A percentile compares a stretch with the other conserved stretches of the same genome.
Evolutionary conservation across 345 rosid genomes (phyloP).

Genomic region (Arabis hirsuta): DNA sequence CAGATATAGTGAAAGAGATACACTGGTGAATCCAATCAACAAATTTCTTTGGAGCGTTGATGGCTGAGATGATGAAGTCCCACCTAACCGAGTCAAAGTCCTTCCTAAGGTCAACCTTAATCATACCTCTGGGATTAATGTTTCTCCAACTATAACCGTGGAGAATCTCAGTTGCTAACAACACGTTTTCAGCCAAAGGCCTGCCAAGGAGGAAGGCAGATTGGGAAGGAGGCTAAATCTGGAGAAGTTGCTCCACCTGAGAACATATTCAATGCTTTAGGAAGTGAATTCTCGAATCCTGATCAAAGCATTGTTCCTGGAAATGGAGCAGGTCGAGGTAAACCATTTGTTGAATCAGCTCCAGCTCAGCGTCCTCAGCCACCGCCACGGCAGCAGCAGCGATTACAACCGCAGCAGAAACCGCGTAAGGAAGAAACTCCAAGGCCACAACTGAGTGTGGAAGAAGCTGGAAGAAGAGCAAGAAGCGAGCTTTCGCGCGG

Average conservation of each 20-base stretch:
- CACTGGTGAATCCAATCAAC: too few species aligned
- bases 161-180: not conserved
- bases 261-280: conserved; percentile 31
- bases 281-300: conserved; percentile 37
- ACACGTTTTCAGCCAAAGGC: too few species aligned
- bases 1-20: too few species aligned
- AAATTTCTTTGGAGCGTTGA: too few species aligned
- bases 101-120: too few species aligned
- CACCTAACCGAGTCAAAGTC: too few species aligned
- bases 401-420: conserved; percentile 9
- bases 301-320: conserved; percentile 9
- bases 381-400: conserved; percentile 25
- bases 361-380: conserved; percentile 37
- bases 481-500: conserved; percentile 51
- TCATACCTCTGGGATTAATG: too few species aligned
- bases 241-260: conserved; percentile 41
- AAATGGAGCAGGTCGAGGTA: conserved; percentile 61
- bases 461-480: conserved; percentile 61
- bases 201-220: conserved; percentile 29
- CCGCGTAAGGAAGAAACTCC: conserved; percentile 15
- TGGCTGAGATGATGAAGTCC: too few species aligned
- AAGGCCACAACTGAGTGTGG: conserved; percentile 32
- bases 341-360: conserved; percentile 39
- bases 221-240: conserved; percentile 23
- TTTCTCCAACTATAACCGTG: too few species aligned